These are phyloP conservation scores for Sisymbrium altissimum DNA, from an alignment of 345 rosid species.

Conservation along the genomic window DNA sequence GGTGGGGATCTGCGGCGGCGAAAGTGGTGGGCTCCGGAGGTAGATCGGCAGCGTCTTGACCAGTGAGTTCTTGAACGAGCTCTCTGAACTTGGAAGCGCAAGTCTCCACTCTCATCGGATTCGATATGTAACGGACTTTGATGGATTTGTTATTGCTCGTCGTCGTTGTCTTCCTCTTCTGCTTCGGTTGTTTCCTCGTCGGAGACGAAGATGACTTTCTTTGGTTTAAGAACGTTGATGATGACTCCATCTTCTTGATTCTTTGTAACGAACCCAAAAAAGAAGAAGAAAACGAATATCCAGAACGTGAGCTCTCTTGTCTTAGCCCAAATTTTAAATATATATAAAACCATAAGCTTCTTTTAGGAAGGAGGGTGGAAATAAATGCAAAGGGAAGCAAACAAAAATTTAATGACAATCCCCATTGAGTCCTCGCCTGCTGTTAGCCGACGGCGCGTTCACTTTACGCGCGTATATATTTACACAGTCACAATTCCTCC, in stretches of 20 bases:
- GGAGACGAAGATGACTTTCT: slow-evolving; percentile 18
- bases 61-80: slow-evolving; percentile 84
- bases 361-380: slow-evolving; percentile 16
- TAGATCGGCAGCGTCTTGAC: slow-evolving; percentile 60
- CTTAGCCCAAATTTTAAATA: background rate
- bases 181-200: slow-evolving; percentile 17
- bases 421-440: background rate
- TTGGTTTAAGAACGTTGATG: slow-evolving; percentile 18
- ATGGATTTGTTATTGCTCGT: slow-evolving; percentile 27
- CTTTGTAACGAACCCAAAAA: background rate
- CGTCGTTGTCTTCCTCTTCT: slow-evolving; percentile 20
- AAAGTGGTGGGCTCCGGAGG: slow-evolving; percentile 18
- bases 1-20: slow-evolving; percentile 10
- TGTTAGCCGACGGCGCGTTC: slow-evolving; percentile 25
- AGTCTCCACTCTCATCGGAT: slow-evolving; percentile 70
- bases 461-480: background rate
- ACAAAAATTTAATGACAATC: slow-evolving; percentile 17
- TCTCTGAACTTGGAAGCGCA: slow-evolving; percentile 74
- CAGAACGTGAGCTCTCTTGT: slow-evolving; percentile 2
- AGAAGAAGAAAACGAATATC: background rate
- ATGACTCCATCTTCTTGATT: slow-evolving; percentile 30
- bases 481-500: too few relatives aligned
- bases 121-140: slow-evolving; percentile 81
- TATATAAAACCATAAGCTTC: background rate
- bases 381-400: background rate